Evolutionary conservation across 1,284 basidiomycete species (phyloP), one percentile per base, ranked within the genome.

Genomic region (Apiotrichum gracile): DNA sequence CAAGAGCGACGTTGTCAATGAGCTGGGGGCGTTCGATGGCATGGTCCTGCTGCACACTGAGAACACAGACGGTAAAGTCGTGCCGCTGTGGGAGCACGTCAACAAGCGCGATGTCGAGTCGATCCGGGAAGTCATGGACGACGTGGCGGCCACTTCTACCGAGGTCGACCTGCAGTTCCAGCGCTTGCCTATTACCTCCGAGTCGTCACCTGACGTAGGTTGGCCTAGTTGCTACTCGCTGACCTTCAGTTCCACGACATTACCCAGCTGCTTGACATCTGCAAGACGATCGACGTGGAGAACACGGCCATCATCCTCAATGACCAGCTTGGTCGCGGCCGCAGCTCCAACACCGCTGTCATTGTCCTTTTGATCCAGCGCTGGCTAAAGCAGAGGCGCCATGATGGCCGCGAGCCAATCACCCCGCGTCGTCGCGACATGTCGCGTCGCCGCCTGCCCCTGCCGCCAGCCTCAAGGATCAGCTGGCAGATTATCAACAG

Each of bases 1-100:
- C 7, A 86, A 86, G 68, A 85, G 86, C 55, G 96, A 99, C 72
- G 88, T 98, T 9, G 76, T 92, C 14, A 77, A 84, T 7, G 94
- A 98, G 70, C 76, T 97, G 16, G 78, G 81, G 39, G 77, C 83
- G 12, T 94, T 96, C 63, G 90, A 89, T 34, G 91, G 91, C 54
- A 82, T 85, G 80, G 85, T 64, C 37, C 78, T 99, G 5, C 79
- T 99, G 25, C 96, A 98, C 66, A 87, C 88, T 1, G 96, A 99
- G 76, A 85, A 86, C 0, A 72, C 83, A 0, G 89, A 93, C 62
- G 93, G 96, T 2, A 82, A 87, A 4, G 88, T 99, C 13, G 83
- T 94, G 9, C 94, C 96, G 0, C 79, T 97, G 2, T 99, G 96
- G 96, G 94, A 97, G 73, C 88, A 91, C 63, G 88, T 89, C 2